phyloP scores from a whole-genome alignment of 169 alveolate species.

The Eimeria acervulina region DNA sequence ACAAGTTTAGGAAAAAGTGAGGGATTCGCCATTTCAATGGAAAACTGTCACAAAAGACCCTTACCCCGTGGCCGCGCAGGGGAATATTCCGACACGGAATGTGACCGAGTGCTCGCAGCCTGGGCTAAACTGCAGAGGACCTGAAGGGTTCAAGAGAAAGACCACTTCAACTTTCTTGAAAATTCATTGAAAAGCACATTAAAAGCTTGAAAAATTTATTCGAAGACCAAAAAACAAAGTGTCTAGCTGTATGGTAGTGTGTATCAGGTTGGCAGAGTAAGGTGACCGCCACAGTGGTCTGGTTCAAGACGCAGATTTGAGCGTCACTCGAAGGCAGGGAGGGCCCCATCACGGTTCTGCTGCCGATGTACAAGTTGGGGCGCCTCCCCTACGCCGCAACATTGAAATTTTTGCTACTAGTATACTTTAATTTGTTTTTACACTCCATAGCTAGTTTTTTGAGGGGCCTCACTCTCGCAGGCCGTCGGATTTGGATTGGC shows the following conservation, averaged over 20 bases:
- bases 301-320: neutral
- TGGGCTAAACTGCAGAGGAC: neutral
- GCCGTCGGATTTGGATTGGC: too few species aligned
- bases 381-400: neutral
- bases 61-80: neutral
- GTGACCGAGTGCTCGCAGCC: neutral
- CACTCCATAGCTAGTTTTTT: too few species aligned
- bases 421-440: neutral
- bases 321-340: neutral
- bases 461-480: too few species aligned
- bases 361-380: neutral
- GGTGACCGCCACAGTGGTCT: neutral
- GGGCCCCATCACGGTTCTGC: slow-evolving; percentile 3
- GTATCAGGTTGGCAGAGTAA: neutral
- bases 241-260: neutral
- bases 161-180: neutral
- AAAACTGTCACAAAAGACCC: neutral
- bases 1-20: neutral
- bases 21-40: neutral
- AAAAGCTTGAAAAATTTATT: neutral
- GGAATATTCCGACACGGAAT: neutral
- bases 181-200: too few species aligned
- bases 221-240: neutral
- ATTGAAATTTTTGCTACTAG: neutral
- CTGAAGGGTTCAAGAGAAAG: neutral